Evolutionary conservation across 1,284 basidiomycete species (phyloP).

Genomic region (Spongiforma sp.): DNA sequence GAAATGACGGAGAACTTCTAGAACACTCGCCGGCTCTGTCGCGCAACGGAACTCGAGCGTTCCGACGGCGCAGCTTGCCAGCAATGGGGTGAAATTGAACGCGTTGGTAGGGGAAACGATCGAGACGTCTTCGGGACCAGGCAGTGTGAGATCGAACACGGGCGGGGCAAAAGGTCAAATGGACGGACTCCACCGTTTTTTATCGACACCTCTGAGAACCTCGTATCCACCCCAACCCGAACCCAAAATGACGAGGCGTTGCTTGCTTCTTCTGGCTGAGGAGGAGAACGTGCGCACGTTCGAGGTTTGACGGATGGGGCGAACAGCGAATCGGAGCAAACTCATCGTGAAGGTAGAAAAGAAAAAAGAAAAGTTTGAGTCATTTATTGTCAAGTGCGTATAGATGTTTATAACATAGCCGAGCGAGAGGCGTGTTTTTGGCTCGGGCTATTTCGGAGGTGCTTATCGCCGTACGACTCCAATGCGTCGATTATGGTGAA

Average conservation of each 20-base stretch:
- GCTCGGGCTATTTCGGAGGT: neutral
- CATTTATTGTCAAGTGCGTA: neutral
- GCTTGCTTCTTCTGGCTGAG: constrained; percentile 46
- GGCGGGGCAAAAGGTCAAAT: neutral
- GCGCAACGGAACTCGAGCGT: constrained; percentile 84
- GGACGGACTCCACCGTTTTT: constrained; percentile 66
- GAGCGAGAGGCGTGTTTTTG: neutral
- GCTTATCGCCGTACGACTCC: too few relatives aligned
- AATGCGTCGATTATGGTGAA: too few relatives aligned
- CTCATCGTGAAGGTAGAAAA: constrained; percentile 21
- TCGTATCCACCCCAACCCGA: constrained; percentile 89
- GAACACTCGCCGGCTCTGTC: constrained; percentile 69
- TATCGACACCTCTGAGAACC: constrained; percentile 66
- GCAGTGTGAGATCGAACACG: constrained; percentile 15
- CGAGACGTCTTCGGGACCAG: constrained; percentile 58
- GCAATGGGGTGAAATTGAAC: constrained; percentile 85
- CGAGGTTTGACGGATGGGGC: neutral
- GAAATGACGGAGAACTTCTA: constrained; percentile 24
- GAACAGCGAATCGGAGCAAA: constrained; percentile 14
- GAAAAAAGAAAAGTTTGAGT: neutral
- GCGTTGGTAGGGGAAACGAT: constrained; percentile 78
- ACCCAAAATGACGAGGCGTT: constrained; percentile 80
- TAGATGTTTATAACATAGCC: neutral
- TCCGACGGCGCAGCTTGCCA: constrained; percentile 80
- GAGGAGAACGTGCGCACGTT: constrained; percentile 42